phyloP scores from a whole-genome alignment of 176 grass and related monocot genomes.

The Chloris gayana region DNA sequence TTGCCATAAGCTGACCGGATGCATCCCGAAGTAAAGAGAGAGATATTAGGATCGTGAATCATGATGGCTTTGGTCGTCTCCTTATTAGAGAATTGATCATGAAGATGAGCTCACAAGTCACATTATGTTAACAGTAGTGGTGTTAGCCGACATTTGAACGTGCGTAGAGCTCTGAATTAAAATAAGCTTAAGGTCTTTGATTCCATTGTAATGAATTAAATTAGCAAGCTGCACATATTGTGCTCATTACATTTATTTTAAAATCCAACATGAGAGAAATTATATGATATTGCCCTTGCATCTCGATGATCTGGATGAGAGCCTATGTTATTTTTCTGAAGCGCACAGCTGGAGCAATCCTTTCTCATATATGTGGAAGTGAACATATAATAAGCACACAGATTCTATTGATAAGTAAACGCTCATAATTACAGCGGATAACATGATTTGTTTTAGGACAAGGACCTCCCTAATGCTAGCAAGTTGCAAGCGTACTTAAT shows the following conservation, averaged over 20 bases:
- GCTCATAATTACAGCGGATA: not conserved
- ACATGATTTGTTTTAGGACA: not conserved
- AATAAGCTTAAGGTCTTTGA: not conserved
- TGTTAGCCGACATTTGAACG: not conserved
- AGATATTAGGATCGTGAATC: not conserved
- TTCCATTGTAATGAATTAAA: not conserved
- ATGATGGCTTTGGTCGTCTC: not conserved
- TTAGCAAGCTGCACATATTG: not conserved
- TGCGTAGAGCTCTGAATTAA: not conserved
- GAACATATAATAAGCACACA: not conserved
- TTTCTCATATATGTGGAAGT: slow-evolving; percentile 21
- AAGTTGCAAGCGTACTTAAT: slow-evolving; percentile 40
- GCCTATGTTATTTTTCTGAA: not conserved
- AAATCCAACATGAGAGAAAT: too few species aligned
- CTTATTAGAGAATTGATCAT: not conserved
- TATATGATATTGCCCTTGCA: not conserved
- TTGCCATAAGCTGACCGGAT: not conserved
- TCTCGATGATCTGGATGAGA: not conserved
- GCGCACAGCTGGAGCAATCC: slow-evolving; percentile 9
- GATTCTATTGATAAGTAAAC: slow-evolving; percentile 18
- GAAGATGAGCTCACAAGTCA: not conserved
- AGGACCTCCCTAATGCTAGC: not conserved
- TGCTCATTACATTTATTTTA: not conserved
- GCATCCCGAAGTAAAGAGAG: not conserved
- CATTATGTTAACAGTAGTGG: not conserved